Conservation (phyloP, 1,284 basidiomycete genomes). For the Ustilago hordei region DNA sequence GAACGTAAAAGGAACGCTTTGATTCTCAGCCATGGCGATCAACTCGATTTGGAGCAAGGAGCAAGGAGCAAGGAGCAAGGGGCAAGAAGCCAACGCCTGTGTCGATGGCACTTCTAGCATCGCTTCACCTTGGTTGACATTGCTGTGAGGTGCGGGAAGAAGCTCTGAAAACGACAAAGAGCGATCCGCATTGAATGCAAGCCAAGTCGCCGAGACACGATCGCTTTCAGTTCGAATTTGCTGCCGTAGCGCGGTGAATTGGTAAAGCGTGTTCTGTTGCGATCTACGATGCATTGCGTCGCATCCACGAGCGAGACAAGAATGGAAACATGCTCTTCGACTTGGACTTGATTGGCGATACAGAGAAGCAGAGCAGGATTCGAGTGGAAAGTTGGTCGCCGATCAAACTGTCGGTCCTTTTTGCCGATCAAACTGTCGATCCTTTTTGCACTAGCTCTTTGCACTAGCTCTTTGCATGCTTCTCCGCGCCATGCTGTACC, state of each 20-base stretch:
- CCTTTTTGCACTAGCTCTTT: too few species aligned
- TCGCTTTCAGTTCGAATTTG: neutral
- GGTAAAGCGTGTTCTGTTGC: neutral
- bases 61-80: too few species aligned
- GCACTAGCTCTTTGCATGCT: too few species aligned
- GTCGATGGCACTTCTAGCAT: too few species aligned
- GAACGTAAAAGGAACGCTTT: neutral
- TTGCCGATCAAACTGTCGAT: too few species aligned
- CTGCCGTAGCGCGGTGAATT: neutral
- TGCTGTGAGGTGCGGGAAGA: neutral
- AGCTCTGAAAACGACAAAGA: neutral
- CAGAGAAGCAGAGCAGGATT: too few species aligned
- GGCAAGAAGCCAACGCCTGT: too few species aligned
- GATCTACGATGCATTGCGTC: slow-evolving; percentile 1
- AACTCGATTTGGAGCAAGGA: neutral
- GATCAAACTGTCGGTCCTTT: too few species aligned
- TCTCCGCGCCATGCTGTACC: too few species aligned
- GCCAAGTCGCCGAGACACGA: slow-evolving; percentile 3
- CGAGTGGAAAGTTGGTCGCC: too few species aligned
- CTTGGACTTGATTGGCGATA: too few species aligned
- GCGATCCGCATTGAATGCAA: neutral
- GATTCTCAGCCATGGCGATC: neutral
- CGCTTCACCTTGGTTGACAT: neutral
- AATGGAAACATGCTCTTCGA: too few species aligned
- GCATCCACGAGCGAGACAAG: neutral